These are phyloP conservation scores for Trifolium repens DNA, from an alignment of 306 rosid species.

Conservation along the genomic window DNA sequence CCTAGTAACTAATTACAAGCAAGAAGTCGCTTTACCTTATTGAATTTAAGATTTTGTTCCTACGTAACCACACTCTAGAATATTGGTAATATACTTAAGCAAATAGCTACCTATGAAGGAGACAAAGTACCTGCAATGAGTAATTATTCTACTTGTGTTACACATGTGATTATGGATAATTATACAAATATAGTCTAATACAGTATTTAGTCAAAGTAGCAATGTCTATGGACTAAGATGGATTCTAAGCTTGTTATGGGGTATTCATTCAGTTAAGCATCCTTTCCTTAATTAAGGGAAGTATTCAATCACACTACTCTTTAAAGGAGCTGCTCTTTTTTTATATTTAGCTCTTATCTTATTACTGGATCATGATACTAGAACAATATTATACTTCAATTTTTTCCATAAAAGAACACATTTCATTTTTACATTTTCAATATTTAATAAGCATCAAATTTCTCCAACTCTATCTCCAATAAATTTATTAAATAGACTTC, in stretches of 20 bases:
- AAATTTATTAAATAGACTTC: no score
- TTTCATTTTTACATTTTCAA: no score
- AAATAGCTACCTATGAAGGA: slow-evolving; percentile 57
- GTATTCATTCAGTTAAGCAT: neutral
- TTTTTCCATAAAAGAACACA: no score
- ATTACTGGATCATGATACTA: no score
- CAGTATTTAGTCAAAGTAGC: neutral
- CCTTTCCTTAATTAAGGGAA: neutral
- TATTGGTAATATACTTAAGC: slow-evolving; percentile 51
- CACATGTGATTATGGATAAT: slow-evolving; percentile 20
- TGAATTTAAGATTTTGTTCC: slow-evolving; percentile 58
- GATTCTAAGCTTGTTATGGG: neutral
- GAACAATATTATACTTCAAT: no score
- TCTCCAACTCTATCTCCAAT: no score
- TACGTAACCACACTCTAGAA: slow-evolving; percentile 62
- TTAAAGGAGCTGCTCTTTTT: neutral
- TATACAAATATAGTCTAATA: neutral
- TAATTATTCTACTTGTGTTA: slow-evolving; percentile 28
- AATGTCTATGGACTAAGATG: neutral
- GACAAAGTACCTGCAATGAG: slow-evolving; percentile 62
- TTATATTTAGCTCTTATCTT: no score
- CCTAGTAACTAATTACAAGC: slow-evolving; percentile 84
- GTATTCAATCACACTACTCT: neutral
- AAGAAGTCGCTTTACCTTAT: slow-evolving; percentile 82
- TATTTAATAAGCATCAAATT: no score